Evolutionary conservation across 1,139 yeast genomes (phyloP).

Genomic region (Saccharomycopsis hybrid): DNA sequence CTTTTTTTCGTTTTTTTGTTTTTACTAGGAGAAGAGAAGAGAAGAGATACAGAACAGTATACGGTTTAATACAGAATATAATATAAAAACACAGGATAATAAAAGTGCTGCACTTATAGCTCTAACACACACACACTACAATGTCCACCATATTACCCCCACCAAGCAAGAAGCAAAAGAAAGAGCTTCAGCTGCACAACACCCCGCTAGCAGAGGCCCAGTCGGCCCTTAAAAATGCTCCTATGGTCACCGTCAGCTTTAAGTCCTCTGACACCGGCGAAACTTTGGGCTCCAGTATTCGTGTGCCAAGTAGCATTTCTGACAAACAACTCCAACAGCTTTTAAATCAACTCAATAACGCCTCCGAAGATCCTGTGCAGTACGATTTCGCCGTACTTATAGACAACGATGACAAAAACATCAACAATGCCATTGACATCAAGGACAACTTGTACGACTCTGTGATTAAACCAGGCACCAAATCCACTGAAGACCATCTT

Average conservation of each 20-base stretch:
- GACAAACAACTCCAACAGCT: slow-evolving; percentile 86
- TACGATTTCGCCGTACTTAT: slow-evolving; percentile 70
- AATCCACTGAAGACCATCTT: slow-evolving; percentile 88
- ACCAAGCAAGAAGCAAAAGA: slow-evolving; percentile 82
- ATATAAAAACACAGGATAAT: too few relatives aligned
- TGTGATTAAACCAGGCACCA: slow-evolving; percentile 76
- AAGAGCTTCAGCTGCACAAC: slow-evolving; percentile 74
- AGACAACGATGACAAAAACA: slow-evolving; percentile 33
- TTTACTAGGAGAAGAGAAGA: too few relatives aligned
- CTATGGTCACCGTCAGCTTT: slow-evolving; percentile 81
- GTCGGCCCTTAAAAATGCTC: slow-evolving; percentile 43
- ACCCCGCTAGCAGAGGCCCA: slow-evolving; percentile 47
- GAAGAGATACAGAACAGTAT: too few relatives aligned
- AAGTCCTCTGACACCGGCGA: slow-evolving; percentile 97
- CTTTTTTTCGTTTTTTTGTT: too few relatives aligned
- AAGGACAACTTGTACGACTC: slow-evolving; percentile 71
- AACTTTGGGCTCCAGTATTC: slow-evolving; percentile 70
- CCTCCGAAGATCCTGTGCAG: slow-evolving; percentile 80
- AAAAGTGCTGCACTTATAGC: too few relatives aligned
- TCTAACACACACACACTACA: background rate
- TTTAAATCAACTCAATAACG: slow-evolving; percentile 54
- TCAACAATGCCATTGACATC: slow-evolving; percentile 48
- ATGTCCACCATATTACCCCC: slow-evolving; percentile 97
- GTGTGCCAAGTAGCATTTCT: slow-evolving; percentile 87
- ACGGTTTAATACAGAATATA: too few relatives aligned